Evolutionary conservation across 768 basidiomycete species (phyloP), one percentile per base, ranked within the genome.

Genomic region (Tubosaeta sp.): DNA sequence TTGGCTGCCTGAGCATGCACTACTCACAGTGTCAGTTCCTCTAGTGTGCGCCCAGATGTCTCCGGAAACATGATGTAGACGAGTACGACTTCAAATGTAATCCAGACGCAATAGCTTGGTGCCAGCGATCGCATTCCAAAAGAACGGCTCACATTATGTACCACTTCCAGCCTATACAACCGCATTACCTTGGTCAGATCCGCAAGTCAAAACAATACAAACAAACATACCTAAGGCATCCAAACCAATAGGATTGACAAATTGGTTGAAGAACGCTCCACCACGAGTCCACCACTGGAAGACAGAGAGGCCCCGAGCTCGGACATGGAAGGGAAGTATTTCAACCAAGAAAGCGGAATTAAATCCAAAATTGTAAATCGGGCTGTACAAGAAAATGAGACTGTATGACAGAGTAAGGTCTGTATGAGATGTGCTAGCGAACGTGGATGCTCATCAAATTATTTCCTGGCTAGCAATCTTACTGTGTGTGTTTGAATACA

Each of bases 271-370:
- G 47, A 56, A 45, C 6, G 22, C 42, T 5, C 46, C 50, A 2
- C 72, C 69, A 16, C 82, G 76, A 43, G 79, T 72, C 66, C 77
- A 81, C 71, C 75, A 79, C 55, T 83, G 81, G 71, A 83, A 83
- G 25, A 84, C 64, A 5, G 82, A 71, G 53, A 84, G 75, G 37
- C 83, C 83, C 66, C 78, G 79, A 0, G 83, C 76, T 51, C 83
- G 79, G 31, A 76, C 74, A 55, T 81, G 76, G 71, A 72, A 84
- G 0, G 83, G 84, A 72, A 84, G 84, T 25, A 86, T 60, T 59
- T 85, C 84, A 19, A 84, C 79, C 54, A 84, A 66, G 74, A 75
- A 84, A 4, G 82, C 81, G 81, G 59, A 35, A 11, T 14, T n/a
- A n/a, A n/a, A n/a, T n/a, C n/a, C n/a, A n/a, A n/a, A n/a, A n/a